phyloP scores from a whole-genome alignment of 257 asterid genomes.

The Solanum commersonii region DNA sequence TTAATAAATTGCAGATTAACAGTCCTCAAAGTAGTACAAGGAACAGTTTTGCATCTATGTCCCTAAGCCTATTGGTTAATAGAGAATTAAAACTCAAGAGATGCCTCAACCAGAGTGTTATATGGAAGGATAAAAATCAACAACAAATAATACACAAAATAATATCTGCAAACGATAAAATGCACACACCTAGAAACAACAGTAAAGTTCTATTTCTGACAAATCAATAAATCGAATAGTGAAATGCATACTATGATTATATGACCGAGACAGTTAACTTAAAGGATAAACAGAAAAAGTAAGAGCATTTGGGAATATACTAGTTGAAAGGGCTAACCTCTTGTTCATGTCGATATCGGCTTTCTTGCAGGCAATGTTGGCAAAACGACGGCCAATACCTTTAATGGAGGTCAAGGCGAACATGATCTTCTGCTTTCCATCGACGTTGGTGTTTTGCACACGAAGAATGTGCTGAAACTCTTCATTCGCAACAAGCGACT shows the following conservation, averaged over 20 bases:
- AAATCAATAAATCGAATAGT: background rate
- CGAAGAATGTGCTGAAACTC: conserved; percentile 2
- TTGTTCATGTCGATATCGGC: conserved; percentile 3
- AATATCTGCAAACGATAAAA: background rate
- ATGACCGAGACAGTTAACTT: background rate
- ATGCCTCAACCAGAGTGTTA: background rate
- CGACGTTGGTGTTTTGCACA: conserved; percentile 1
- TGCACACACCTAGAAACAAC: background rate
- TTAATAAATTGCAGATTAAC: background rate
- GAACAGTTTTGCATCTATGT: background rate
- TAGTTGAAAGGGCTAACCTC: background rate
- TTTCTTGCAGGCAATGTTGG: background rate
- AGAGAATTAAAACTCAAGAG: background rate
- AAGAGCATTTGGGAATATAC: background rate
- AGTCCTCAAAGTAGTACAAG: background rate
- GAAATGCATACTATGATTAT: background rate
- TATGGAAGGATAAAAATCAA: background rate
- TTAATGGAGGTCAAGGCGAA: background rate
- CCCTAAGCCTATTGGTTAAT: background rate
- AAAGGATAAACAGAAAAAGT: background rate
- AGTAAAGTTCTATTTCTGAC: background rate
- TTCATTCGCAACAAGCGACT: conserved; percentile 3
- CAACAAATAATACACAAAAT: background rate
- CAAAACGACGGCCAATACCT: conserved; percentile 2
- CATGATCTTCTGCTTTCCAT: background rate